Percentiles rank a stretch among this genome's conserved stretches.
Conservation (phyloP, 768 basidiomycete genomes). For the Mycena kentingensis region DNA sequence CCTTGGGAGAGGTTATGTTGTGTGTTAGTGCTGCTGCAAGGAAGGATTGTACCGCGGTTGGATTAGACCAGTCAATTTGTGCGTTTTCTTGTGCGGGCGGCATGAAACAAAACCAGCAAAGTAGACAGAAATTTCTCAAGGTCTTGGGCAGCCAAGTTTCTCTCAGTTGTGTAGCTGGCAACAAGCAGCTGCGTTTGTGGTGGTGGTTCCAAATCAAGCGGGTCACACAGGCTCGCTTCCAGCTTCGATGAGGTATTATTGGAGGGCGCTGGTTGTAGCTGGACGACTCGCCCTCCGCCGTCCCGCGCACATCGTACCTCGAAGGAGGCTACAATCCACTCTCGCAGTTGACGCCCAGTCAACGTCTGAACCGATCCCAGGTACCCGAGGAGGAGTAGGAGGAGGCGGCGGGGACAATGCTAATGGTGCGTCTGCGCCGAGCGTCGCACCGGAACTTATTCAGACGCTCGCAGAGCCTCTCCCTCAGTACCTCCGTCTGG, state of each 20-base stretch:
- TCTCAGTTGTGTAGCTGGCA: too few species aligned
- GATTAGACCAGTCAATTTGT: not conserved
- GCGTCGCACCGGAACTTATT: not conserved
- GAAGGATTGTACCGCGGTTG: not conserved
- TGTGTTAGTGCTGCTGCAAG: not conserved
- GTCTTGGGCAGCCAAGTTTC: not conserved
- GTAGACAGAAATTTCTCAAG: not conserved
- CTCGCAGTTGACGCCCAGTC: constrained; percentile 1
- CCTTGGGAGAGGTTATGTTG: too few species aligned
- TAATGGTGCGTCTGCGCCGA: not conserved
- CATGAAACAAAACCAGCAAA: too few species aligned
- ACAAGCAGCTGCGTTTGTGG: not conserved
- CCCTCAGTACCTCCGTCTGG: constrained; percentile 50
- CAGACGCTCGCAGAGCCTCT: constrained; percentile 29
- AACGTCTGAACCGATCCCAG: not conserved
- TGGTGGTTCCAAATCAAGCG: not conserved
- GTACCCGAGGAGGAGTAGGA: not conserved
- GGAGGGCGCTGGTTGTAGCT: constrained; percentile 12
- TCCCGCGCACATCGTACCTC: constrained; percentile 5
- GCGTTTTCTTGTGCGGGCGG: not conserved
- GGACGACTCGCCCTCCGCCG: constrained; percentile 11
- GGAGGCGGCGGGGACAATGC: constrained; percentile 6
- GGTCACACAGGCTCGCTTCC: not conserved
- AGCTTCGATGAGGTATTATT: constrained; percentile 14
- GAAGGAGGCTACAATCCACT: constrained; percentile 7